Percentiles rank a stretch among this genome's conserved stretches.
Conservation (phyloP, 2,329 filamentous ascomycete genomes). For the Aspergillus glaucus region DNA sequence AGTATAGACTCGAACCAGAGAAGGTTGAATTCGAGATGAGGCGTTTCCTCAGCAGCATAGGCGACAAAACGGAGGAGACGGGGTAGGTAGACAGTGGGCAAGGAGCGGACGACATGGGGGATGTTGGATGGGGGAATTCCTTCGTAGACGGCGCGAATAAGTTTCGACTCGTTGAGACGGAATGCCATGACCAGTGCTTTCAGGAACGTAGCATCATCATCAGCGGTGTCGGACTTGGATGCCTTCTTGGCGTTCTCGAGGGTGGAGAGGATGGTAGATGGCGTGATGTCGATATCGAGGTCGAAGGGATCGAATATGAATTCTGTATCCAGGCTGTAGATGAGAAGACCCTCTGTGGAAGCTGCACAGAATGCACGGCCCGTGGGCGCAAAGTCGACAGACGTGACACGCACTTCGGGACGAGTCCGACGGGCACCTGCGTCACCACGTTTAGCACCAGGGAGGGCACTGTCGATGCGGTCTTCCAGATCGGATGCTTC, state of each 20-base stretch:
- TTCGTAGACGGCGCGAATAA: slow-evolving; percentile 82
- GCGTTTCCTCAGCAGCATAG: slow-evolving; percentile 78
- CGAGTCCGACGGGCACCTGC: slow-evolving; percentile 68
- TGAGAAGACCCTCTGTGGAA: slow-evolving; percentile 85
- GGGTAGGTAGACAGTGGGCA: slow-evolving; percentile 81
- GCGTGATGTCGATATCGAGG: slow-evolving; percentile 88
- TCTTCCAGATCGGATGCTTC: slow-evolving; percentile 87
- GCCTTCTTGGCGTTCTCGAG: slow-evolving; percentile 45
- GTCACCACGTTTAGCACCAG: slow-evolving; percentile 82
- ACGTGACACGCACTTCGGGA: slow-evolving; percentile 77
- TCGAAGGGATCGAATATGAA: slow-evolving; percentile 94
- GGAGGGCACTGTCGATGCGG: slow-evolving; percentile 69
- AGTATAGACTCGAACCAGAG: slow-evolving; percentile 82
- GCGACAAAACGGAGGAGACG: slow-evolving; percentile 82
- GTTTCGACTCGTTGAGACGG: slow-evolving; percentile 76
- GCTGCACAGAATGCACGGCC: slow-evolving; percentile 90
- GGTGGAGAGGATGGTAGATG: slow-evolving; percentile 72
- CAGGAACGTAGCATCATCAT: slow-evolving; percentile 68
- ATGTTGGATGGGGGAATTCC: slow-evolving; percentile 70
- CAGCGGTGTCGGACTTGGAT: slow-evolving; percentile 43
- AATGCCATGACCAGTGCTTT: slow-evolving; percentile 97
- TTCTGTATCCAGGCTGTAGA: slow-evolving; percentile 82
- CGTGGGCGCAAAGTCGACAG: slow-evolving; percentile 80
- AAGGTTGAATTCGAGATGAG: slow-evolving; percentile 90
- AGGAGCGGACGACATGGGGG: slow-evolving; percentile 65